Evolutionary conservation across 2,329 filamentous ascomycete species (phyloP).

Genomic region (Grosmannia huntii): DNA sequence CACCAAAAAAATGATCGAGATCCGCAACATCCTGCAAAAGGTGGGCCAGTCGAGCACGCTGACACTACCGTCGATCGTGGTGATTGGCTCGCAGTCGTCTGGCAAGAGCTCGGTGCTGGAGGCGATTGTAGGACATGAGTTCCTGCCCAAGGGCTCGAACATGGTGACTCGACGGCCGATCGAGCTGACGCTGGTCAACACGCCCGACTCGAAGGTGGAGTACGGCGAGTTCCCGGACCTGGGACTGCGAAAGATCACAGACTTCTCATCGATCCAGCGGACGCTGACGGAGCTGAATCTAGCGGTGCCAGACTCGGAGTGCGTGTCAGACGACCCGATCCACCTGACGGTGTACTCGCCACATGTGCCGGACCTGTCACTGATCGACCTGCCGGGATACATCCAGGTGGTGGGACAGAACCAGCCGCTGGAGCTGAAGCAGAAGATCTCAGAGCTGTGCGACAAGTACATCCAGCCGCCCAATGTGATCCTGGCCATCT

Average conservation of each 20-base stretch:
- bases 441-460: conserved; percentile 90
- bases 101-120: conserved; percentile 96
- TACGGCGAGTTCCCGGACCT: conserved; percentile 95
- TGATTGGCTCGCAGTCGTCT: conserved; percentile 95
- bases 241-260: conserved; percentile 76
- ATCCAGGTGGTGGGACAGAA: conserved; percentile 91
- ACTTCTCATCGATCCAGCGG: conserved; percentile 84
- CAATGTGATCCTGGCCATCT: conserved; percentile 94
- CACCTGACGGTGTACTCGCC: conserved; percentile 92
- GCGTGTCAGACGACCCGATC: conserved; percentile 93
- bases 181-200: conserved; percentile 92
- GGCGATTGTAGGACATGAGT: conserved; percentile 94
- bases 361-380: conserved; percentile 84
- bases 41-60: conserved; percentile 85
- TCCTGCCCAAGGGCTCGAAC: conserved; percentile 92
- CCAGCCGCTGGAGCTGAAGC: conserved; percentile 81
- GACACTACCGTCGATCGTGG: conserved; percentile 92
- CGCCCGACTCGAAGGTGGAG: conserved; percentile 71
- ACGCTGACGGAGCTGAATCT: conserved; percentile 91
- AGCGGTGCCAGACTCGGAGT: conserved; percentile 80
- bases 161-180: conserved; percentile 97
- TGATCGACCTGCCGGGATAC: conserved; percentile 94
- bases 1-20: conserved; percentile 99
- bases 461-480: conserved; percentile 97
- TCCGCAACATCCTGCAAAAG: conserved; percentile 77